These are phyloP conservation scores for Alternaria ventricosa DNA, from an alignment of 2,329 filamentous ascomycete genomes.

Conservation along the genomic window DNA sequence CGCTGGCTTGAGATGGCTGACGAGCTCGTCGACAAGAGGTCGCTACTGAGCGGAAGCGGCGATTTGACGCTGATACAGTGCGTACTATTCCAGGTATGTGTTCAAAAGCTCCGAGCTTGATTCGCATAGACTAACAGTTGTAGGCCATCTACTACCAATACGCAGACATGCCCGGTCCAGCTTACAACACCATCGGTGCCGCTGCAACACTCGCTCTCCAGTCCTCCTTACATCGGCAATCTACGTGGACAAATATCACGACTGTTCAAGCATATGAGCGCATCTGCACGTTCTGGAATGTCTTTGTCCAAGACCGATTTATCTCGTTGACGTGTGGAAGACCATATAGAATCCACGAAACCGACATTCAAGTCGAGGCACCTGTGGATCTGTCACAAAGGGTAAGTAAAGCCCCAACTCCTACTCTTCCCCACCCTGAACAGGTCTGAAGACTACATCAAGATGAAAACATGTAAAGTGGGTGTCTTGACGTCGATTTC, in stretches of 20 bases:
- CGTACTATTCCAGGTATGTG: constrained; percentile 35
- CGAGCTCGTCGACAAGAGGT: constrained; percentile 33
- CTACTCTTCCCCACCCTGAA: background rate
- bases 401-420: constrained; percentile 16
- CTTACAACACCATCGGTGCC: constrained; percentile 39
- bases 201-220: constrained; percentile 39
- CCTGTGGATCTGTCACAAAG: constrained; percentile 24
- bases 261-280: constrained; percentile 28
- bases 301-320: constrained; percentile 34
- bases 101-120: background rate
- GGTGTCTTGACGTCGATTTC: background rate
- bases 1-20: constrained; percentile 40
- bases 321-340: constrained; percentile 41
- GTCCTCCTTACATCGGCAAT: constrained; percentile 36
- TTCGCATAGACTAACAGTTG: background rate
- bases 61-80: constrained; percentile 37
- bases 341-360: constrained; percentile 37
- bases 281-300: constrained; percentile 39
- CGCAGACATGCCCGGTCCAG: constrained; percentile 35
- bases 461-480: background rate
- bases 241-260: constrained; percentile 21
- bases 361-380: constrained; percentile 35
- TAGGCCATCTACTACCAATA: constrained; percentile 37
- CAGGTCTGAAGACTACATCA: background rate
- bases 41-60: constrained; percentile 25